A percentile compares a stretch with the other conserved stretches of the same genome.
Conservation (phyloP, 306 rosid species). For the Datisca glomerata region DNA sequence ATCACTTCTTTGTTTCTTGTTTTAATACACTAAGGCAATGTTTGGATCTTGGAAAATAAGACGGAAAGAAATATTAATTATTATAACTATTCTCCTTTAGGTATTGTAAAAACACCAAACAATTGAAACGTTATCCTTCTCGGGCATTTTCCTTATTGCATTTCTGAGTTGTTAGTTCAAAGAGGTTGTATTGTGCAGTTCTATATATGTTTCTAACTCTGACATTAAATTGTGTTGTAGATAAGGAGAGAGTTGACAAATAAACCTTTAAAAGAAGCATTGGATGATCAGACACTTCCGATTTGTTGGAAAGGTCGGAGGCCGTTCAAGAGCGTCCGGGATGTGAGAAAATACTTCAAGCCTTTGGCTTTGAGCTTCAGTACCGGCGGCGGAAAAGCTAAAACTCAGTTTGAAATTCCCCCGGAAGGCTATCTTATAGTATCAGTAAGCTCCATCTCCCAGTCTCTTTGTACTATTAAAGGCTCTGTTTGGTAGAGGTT, state of each 20-base stretch:
- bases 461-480: constrained; percentile 3
- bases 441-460: constrained; percentile 40
- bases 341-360: constrained; percentile 83
- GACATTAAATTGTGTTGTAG: constrained; percentile 21
- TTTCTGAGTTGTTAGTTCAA: too few species aligned
- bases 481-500: too few species aligned
- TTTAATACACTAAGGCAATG: too few species aligned
- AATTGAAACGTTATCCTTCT: too few species aligned
- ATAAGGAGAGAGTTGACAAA: constrained; percentile 41
- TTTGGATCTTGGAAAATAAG: too few species aligned
- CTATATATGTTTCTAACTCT: background rate
- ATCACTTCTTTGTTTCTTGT: too few species aligned
- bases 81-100: too few species aligned
- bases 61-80: too few species aligned
- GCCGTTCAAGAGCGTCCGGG: constrained; percentile 50
- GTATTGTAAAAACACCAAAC: too few species aligned
- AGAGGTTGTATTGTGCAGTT: background rate
- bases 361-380: constrained; percentile 45
- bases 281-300: constrained; percentile 47
- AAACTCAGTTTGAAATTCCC: constrained; percentile 52
- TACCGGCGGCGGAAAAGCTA: constrained; percentile 26
- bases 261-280: constrained; percentile 44
- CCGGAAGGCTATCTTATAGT: constrained; percentile 72
- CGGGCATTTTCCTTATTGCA: too few species aligned
- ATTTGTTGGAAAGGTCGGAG: constrained; percentile 73